Evolutionary conservation across 305 asterid genomes (phyloP), one percentile per base, ranked within the genome.

Genomic region (Solanum aculeatissimum): DNA sequence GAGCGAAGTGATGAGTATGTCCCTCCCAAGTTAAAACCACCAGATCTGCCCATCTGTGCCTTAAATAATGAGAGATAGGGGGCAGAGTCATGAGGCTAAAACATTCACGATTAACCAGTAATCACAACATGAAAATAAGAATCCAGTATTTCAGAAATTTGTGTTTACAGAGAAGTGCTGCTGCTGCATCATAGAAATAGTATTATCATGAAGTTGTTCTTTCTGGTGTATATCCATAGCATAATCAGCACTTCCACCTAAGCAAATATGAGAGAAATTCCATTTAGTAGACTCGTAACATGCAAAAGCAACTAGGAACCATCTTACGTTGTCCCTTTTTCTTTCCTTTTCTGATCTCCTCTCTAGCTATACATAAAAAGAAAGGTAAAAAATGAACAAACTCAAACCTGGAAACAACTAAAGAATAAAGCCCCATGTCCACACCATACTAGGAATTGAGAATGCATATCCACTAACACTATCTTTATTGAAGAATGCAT

Each of bases 1-100:
- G 97, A 95, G 80, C 99, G 97, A 86, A 93, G 98, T 29, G 99
- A 90, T 63, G 99, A 88, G 88, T 90, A 97, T 63, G 97, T 87
- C 83, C 96, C 95, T 90, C 99, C 99, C 85, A 95, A 87, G 88
- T 91, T 95, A 90, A 93, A 95, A 90, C 99, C 97, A 89, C 97
- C 81, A 83, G 99, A 95, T 81, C 98, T 92, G 71, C 99, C 99
- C 95, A 97, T 93, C 99, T 97, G 92, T 85, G 90, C 71, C 83
- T 86, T 68, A 65, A 85, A 90, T 85, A 60, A 87, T 49, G 81
- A 80, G 86, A 79, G 62, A 85, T 86, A 27, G 70, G 87, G 86
- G 81, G 85, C 47, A 58, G 68, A 84, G 79, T 83, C 32, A 80
- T 16, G 82, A 75, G 63, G 84, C 40, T 57, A 81, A 81, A 47